Percentiles rank a stretch among this genome's conserved stretches.
Evolutionary conservation across 2,329 filamentous ascomycete species (phyloP).

Genomic region (Lachnellula cervina): DNA sequence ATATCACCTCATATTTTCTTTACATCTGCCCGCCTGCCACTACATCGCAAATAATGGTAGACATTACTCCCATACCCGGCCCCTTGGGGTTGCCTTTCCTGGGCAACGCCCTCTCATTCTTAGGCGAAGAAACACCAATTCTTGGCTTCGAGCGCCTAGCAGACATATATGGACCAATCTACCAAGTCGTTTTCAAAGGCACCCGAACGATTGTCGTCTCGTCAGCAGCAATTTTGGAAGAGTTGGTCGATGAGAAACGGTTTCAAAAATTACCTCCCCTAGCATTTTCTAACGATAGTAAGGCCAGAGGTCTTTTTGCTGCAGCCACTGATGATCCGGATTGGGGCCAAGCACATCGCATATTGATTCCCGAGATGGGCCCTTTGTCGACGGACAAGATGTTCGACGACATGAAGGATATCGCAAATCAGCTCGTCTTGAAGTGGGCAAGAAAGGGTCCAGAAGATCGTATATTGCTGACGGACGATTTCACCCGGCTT

Average conservation of each 20-base stretch:
- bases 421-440: slow-evolving; percentile 57
- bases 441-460: slow-evolving; percentile 63
- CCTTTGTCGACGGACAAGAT: slow-evolving; percentile 61
- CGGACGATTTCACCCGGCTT: slow-evolving; percentile 68
- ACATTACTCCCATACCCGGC: too few relatives aligned
- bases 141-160: neutral
- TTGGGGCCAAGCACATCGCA: slow-evolving; percentile 62
- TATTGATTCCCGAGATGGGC: slow-evolving; percentile 63
- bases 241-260: slow-evolving; percentile 1
- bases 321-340: slow-evolving; percentile 41
- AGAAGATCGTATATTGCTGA: slow-evolving; percentile 49
- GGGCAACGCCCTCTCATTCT: too few relatives aligned
- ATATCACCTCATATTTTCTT: too few relatives aligned
- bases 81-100: too few relatives aligned
- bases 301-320: slow-evolving; percentile 10
- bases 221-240: neutral
- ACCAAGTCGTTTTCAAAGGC: neutral
- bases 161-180: slow-evolving; percentile 4
- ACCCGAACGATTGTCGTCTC: neutral
- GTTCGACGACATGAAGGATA: slow-evolving; percentile 65
- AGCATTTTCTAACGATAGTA: neutral
- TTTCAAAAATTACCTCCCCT: neutral
- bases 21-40: too few relatives aligned
- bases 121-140: too few relatives aligned
- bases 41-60: too few relatives aligned